Conservation (phyloP, 805 yeast genomes). For the Candida silvatica region DNA sequence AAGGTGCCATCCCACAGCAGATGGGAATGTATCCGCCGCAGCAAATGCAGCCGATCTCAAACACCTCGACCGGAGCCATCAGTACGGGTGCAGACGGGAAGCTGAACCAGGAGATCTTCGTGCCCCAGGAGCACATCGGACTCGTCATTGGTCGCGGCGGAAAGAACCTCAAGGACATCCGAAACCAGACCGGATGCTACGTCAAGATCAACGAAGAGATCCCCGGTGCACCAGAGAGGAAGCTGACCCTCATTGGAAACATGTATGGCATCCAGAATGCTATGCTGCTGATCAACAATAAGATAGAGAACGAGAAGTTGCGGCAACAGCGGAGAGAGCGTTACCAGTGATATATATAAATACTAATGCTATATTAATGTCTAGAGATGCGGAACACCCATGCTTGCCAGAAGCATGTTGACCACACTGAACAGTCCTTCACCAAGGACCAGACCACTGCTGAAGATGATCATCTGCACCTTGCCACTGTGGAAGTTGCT, state of each 20-base stretch:
- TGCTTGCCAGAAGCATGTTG: slow-evolving; percentile 68
- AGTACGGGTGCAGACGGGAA: slow-evolving; percentile 31
- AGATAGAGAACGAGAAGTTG: slow-evolving; percentile 55
- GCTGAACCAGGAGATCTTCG: slow-evolving; percentile 60
- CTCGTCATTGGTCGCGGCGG: slow-evolving; percentile 85
- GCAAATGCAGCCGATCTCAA: slow-evolving; percentile 3
- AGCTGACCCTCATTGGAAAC: slow-evolving; percentile 60
- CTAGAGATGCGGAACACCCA: slow-evolving; percentile 54
- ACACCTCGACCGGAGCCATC: slow-evolving; percentile 10
- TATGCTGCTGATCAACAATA: slow-evolving; percentile 59
- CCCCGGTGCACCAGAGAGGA: slow-evolving; percentile 51
- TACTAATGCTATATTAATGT: not conserved
- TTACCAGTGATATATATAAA: not conserved
- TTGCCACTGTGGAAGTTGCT: slow-evolving; percentile 29
- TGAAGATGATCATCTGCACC: slow-evolving; percentile 75
- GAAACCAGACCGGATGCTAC: slow-evolving; percentile 67
- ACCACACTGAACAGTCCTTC: slow-evolving; percentile 86
- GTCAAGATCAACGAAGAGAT: slow-evolving; percentile 58
- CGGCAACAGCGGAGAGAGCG: slow-evolving; percentile 17
- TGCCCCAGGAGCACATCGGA: slow-evolving; percentile 75
- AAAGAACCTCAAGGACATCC: slow-evolving; percentile 66
- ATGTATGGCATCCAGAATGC: slow-evolving; percentile 66
- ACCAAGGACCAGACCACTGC: slow-evolving; percentile 89
- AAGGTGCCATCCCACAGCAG: not conserved
- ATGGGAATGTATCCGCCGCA: not conserved